These are phyloP conservation scores for Lindgomyces ingoldianus DNA, from an alignment of 495 filamentous ascomycete genomes.

Conservation along the genomic window DNA sequence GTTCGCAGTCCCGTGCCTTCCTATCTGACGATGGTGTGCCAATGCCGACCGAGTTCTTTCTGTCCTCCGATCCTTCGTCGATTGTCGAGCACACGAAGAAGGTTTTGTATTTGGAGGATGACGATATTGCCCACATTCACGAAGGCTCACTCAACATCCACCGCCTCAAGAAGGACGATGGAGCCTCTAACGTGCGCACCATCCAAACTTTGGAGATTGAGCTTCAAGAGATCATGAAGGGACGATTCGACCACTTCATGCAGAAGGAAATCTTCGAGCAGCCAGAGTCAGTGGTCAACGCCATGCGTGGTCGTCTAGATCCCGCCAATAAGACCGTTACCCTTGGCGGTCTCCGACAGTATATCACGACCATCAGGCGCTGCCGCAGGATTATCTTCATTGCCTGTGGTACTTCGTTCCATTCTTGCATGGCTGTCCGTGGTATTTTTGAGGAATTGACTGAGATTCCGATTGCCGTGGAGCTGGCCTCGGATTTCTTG, in stretches of 20 bases:
- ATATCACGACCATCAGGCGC: slow-evolving; percentile 92
- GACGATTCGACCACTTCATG: slow-evolving; percentile 99
- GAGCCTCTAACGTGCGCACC: slow-evolving; percentile 90
- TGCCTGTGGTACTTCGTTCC: slow-evolving; percentile 95
- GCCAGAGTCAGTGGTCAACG: slow-evolving; percentile 98
- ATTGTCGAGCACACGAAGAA: slow-evolving; percentile 99
- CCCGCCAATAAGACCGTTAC: slow-evolving; percentile 89
- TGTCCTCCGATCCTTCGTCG: slow-evolving; percentile 95
- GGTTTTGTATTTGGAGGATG: slow-evolving; percentile 97
- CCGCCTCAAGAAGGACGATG: slow-evolving; percentile 93
- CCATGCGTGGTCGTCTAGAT: slow-evolving; percentile 97
- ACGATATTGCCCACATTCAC: slow-evolving; percentile 99
- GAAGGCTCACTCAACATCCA: slow-evolving; percentile 99
- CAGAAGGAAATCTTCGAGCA: slow-evolving; percentile 99
- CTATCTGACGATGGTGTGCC: slow-evolving; percentile 96
- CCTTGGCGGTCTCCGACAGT: slow-evolving; percentile 90
- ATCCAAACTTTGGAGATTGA: slow-evolving; percentile 98
- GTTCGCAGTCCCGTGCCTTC: slow-evolving; percentile 97
- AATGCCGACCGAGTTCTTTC: slow-evolving; percentile 98
- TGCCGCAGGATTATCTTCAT: slow-evolving; percentile 98
- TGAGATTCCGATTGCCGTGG: slow-evolving; percentile 95
- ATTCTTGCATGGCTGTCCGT: slow-evolving; percentile 98
- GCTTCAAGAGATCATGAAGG: slow-evolving; percentile 99
- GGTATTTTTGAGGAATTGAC: slow-evolving; percentile 97
- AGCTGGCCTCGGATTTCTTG: slow-evolving; percentile 96